Evolutionary conservation across 768 basidiomycete genomes (phyloP), one percentile per base, ranked within the genome.

Genomic region (Gymnopilus dilepis): DNA sequence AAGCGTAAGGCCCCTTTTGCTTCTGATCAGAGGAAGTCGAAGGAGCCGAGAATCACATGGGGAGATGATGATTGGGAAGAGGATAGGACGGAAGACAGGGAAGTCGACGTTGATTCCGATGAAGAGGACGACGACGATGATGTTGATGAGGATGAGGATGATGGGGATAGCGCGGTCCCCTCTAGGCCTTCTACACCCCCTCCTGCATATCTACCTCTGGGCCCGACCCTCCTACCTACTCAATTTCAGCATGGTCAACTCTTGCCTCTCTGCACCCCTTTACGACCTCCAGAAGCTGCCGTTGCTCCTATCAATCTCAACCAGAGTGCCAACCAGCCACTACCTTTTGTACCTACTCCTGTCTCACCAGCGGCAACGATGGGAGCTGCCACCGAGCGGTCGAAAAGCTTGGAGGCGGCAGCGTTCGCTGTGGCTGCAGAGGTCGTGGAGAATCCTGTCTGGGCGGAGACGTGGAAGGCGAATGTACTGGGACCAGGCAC

Each of bases 311-410:
- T 80, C 47, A 76, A 77, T 26, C 63, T 64, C 45, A 34, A 50
- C 43, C 21, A 21, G 26, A 34, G n/a, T 24, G 34, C 33, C 2
- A 51, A 22, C 37, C 64, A 56, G 22, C 69, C 80, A 31, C 75
- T 71, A 2, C 70, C 68, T 8, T 80, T 79, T 12, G 92, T 89
- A 0, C 92, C 91, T 0, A 95, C 93, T 0, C 93, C 93, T 1
- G 91, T 94, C 2, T 94, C 92, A 0, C 93, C 93, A 19, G 91
- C 90, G 4, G 89, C 90, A 1, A 78, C 80, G 0, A 75, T 91
- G 31, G 88, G 88, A 4, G 81, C 84, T 0, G 77, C 85, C 1
- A 83, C 84, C 3, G 91, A 91, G 69, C 86, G 86, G 62, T 82
- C 84, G 3, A 87, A 85, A 69, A 84, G 84, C 1, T 75, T 94